Percentiles rank a stretch among this genome's conserved stretches.
These are phyloP conservation scores for Lepidium africanum DNA, from an alignment of 345 rosid species.

Conservation along the genomic window DNA sequence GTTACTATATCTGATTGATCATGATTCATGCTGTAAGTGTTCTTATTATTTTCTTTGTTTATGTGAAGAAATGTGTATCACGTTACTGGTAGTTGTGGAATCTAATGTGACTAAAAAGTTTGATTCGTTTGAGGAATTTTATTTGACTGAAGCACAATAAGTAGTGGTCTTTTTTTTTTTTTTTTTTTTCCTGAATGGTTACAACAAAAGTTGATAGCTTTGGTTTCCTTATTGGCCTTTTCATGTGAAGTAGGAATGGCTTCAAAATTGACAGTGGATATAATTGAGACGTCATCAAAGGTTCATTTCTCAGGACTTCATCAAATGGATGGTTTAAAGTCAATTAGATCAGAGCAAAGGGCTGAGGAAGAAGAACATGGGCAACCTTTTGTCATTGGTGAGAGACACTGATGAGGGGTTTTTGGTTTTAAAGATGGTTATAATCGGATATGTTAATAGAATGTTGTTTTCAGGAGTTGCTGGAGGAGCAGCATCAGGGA, in stretches of 20 bases:
- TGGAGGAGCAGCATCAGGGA: constrained; percentile 95
- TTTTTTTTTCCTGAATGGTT: background rate
- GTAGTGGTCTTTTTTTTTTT: background rate
- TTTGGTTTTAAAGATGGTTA: background rate
- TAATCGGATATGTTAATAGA: background rate
- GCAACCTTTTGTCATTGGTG: constrained; percentile 91
- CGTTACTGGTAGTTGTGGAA: constrained; percentile 8
- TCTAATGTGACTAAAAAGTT: background rate
- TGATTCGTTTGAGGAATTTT: background rate
- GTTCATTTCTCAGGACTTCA: constrained; percentile 87
- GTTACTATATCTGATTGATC: background rate
- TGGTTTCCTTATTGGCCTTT: background rate
- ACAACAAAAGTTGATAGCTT: background rate
- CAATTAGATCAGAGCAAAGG: constrained; percentile 28
- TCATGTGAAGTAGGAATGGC: constrained; percentile 8
- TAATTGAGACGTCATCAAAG: constrained; percentile 78
- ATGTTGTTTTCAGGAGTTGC: constrained; percentile 57
- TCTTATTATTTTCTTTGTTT: background rate
- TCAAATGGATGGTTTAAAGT: constrained; percentile 46
- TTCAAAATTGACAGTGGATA: constrained; percentile 43
- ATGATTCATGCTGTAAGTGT: background rate
- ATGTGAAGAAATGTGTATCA: background rate
- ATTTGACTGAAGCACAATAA: background rate
- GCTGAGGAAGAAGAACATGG: constrained; percentile 39
- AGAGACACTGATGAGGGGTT: constrained; percentile 12